Percentiles rank a stretch among this genome's conserved stretches.
Evolutionary conservation across 805 yeast genomes (phyloP).

Genomic region (Metschnikowia peoriensis): DNA sequence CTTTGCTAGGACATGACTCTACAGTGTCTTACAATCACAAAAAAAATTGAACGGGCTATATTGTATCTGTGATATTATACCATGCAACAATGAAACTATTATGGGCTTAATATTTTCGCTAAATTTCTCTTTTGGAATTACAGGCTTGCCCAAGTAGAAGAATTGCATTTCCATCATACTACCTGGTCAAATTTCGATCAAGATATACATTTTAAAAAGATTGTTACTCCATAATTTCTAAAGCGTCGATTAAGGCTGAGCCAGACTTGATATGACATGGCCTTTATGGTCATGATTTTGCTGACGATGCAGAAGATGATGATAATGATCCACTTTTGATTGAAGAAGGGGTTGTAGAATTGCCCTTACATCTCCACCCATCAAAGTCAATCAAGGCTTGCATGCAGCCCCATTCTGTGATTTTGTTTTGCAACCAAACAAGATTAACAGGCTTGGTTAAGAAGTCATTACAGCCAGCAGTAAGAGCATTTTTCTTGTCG

Average conservation of each 20-base stretch:
- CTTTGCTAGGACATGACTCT: not conserved
- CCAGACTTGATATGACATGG: too few relatives aligned
- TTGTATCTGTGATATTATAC: too few relatives aligned
- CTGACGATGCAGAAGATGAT: not conserved
- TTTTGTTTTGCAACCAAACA: constrained; percentile 90
- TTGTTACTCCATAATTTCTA: too few relatives aligned
- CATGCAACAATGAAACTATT: too few relatives aligned
- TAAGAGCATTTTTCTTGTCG: constrained; percentile 85
- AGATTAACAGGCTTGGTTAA: constrained; percentile 93
- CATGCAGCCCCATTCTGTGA: constrained; percentile 99
- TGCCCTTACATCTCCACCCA: constrained; percentile 56
- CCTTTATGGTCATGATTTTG: not conserved
- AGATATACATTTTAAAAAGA: too few relatives aligned
- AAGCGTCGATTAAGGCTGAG: too few relatives aligned
- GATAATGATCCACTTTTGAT: not conserved
- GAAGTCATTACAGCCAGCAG: constrained; percentile 97
- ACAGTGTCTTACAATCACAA: not conserved
- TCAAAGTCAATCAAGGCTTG: constrained; percentile 95
- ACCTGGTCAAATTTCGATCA: too few relatives aligned
- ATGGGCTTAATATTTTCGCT: too few relatives aligned
- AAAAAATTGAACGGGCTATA: not conserved
- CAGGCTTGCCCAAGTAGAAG: too few relatives aligned
- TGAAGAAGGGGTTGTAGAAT: not conserved
- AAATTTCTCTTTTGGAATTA: too few relatives aligned
- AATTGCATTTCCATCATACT: too few relatives aligned